Percentiles rank a stretch among this genome's conserved stretches.
Evolutionary conservation across 129 eudicot species (phyloP).

Genomic region (Arctium lappa): DNA sequence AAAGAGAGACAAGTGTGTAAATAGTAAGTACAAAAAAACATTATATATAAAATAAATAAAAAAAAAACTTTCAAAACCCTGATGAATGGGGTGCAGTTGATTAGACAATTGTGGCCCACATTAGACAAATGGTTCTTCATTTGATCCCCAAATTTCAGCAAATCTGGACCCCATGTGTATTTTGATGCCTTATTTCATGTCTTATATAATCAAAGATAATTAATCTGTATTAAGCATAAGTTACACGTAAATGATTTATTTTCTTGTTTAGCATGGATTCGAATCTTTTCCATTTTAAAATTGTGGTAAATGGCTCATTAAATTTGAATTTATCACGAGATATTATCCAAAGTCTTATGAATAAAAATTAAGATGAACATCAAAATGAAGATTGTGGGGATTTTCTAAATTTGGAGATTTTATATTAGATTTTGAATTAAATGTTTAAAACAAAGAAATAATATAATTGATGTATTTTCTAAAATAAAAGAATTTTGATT

Average conservation of each 20-base stretch:
- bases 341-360: no score
- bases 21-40: no score
- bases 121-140: background rate
- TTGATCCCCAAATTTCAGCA: slow-evolving; percentile 6
- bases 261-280: no score
- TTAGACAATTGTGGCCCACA: slow-evolving; percentile 15
- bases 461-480: no score
- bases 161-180: background rate
- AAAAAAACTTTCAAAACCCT: background rate
- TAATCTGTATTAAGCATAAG: background rate
- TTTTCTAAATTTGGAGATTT: no score
- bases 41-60: background rate
- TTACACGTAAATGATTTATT: background rate
- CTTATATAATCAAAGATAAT: no score
- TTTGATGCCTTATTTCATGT: background rate
- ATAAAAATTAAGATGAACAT: no score
- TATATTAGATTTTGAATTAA: no score
- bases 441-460: no score
- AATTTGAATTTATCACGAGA: background rate
- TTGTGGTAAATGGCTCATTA: background rate
- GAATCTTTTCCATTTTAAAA: background rate
- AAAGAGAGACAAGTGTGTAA: no score
- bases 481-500: no score
- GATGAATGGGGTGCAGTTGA: slow-evolving; percentile 5
- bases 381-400: no score